Evolutionary conservation across 176 grass and related monocot species (phyloP).

Genomic region (Paspalum vaginatum): DNA sequence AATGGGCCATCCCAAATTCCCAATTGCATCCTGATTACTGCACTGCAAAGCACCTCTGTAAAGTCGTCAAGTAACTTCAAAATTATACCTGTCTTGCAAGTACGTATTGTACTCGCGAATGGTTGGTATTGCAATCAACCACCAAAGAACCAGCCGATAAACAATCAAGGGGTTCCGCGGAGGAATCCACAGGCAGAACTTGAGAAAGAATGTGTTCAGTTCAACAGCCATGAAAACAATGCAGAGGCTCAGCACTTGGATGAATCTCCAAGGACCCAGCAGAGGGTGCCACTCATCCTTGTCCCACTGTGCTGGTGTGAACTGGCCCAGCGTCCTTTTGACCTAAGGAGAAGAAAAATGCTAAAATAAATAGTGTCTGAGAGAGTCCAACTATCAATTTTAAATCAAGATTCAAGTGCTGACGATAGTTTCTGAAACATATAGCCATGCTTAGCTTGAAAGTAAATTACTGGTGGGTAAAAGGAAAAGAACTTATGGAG

Average conservation of each 20-base stretch:
- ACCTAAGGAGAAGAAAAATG: slow-evolving; percentile 61
- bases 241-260: slow-evolving; percentile 91
- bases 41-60: neutral
- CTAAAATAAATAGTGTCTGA: slow-evolving; percentile 7
- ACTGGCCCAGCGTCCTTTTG: slow-evolving; percentile 96
- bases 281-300: slow-evolving; percentile 97
- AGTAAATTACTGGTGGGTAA: slow-evolving; percentile 25
- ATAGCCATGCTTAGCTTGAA: neutral
- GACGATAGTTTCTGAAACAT: neutral
- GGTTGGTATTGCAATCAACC: slow-evolving; percentile 97
- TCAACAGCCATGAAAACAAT: slow-evolving; percentile 94
- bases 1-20: slow-evolving; percentile 24
- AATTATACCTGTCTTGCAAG: slow-evolving; percentile 88
- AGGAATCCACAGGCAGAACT: slow-evolving; percentile 97
- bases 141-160: slow-evolving; percentile 93
- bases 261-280: slow-evolving; percentile 89
- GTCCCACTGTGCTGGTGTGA: slow-evolving; percentile 96
- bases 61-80: slow-evolving; percentile 29
- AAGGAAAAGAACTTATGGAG: slow-evolving; percentile 1
- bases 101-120: slow-evolving; percentile 98
- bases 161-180: slow-evolving; percentile 84
- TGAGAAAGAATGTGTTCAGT: slow-evolving; percentile 97
- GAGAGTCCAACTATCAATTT: neutral
- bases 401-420: slow-evolving; percentile 19
- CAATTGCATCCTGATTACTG: slow-evolving; percentile 19